Conservation (phyloP, 805 yeast genomes). For the Saccharomyces jurei region DNA sequence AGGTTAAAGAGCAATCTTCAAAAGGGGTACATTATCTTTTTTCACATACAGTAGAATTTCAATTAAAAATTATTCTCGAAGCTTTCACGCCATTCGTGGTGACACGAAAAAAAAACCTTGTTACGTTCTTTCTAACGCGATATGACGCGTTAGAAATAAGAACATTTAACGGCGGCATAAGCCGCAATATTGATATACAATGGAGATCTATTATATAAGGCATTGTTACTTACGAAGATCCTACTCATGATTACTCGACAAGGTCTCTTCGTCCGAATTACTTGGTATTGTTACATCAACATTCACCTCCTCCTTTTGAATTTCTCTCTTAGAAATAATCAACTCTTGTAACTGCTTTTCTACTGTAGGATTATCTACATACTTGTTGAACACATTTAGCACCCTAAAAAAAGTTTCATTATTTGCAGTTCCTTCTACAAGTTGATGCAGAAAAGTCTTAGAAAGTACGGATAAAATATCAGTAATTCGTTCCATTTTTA, state of each 20-base stretch:
- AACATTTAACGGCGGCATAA: background rate
- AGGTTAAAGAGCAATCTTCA: background rate
- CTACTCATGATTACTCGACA: background rate
- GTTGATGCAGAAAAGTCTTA: conserved; percentile 45
- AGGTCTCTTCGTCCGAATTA: background rate
- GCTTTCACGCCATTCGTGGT: background rate
- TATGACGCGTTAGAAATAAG: background rate
- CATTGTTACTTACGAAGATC: background rate
- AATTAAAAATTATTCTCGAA: background rate
- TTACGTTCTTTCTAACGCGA: background rate
- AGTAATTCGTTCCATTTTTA: conserved; percentile 39
- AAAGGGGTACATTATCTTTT: background rate
- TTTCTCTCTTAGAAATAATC: conserved; percentile 22
- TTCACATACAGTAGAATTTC: background rate
- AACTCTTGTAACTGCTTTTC: conserved; percentile 28
- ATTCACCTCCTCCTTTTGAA: conserved; percentile 6
- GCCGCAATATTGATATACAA: background rate
- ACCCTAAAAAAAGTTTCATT: conserved; percentile 28
- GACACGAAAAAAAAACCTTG: background rate
- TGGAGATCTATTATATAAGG: background rate
- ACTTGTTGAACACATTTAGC: conserved; percentile 28
- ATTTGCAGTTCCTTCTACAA: conserved; percentile 24
- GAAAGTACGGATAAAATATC: conserved; percentile 59
- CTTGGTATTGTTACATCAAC: background rate
- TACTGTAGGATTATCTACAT: conserved; percentile 25